These are phyloP conservation scores for Cudoniella acicularis DNA, from an alignment of 495 filamentous ascomycete species.

Conservation along the genomic window DNA sequence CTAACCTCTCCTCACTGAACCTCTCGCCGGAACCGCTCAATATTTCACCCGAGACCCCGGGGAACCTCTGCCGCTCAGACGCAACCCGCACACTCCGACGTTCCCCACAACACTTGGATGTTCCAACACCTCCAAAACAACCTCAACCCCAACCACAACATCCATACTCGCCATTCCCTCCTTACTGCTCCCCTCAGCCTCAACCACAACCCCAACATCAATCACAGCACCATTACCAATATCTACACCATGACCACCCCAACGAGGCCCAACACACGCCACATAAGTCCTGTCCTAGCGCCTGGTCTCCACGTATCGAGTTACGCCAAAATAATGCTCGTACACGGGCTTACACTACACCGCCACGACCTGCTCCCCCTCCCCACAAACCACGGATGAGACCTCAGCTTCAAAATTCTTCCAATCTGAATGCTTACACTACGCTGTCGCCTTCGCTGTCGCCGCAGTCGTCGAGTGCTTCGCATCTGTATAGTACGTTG, in stretches of 20 bases:
- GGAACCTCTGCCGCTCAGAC: not conserved
- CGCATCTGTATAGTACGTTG: too few relatives aligned
- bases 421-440: too few relatives aligned
- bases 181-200: not conserved
- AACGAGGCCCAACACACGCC: not conserved
- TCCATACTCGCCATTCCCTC: conserved; percentile 14
- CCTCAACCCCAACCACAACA: not conserved
- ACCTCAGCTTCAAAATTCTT: too few relatives aligned
- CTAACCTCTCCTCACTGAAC: not conserved
- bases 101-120: conserved; percentile 8
- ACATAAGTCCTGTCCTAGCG: not conserved
- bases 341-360: too few relatives aligned
- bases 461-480: too few relatives aligned
- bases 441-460: too few relatives aligned
- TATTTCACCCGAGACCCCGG: not conserved
- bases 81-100: not conserved
- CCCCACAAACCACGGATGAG: too few relatives aligned
- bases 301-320: not conserved
- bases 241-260: not conserved
- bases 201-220: not conserved
- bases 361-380: too few relatives aligned
- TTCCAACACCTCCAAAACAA: conserved; percentile 1
- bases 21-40: not conserved
- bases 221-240: not conserved
- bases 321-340: not conserved